Evolutionary conservation across 140 eudicot species (phyloP).

Genomic region (Erigeron philadelphicus): DNA sequence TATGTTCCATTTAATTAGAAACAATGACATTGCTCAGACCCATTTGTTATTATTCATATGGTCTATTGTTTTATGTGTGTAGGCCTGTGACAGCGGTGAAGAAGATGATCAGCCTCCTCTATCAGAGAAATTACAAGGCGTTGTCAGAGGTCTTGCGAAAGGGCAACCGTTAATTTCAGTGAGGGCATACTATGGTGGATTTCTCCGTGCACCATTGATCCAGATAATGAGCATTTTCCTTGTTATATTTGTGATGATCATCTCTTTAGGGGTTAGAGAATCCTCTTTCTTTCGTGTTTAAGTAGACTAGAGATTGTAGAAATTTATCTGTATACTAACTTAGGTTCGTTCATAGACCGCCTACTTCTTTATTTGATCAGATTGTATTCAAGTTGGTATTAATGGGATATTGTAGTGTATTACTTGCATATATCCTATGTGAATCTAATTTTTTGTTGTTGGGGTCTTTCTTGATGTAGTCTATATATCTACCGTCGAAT

Average conservation of each 20-base stretch:
- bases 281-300: constrained; percentile 30
- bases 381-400: constrained; percentile 18
- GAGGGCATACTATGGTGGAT: constrained; percentile 21
- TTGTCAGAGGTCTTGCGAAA: constrained; percentile 2
- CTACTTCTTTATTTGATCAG: neutral
- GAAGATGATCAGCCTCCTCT: constrained; percentile 14
- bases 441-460: constrained; percentile 1
- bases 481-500: no score
- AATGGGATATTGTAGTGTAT: constrained; percentile 17
- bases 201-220: constrained; percentile 22
- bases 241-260: constrained; percentile 33
- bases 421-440: constrained; percentile 1
- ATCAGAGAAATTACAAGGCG: constrained; percentile 19
- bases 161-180: constrained; percentile 16
- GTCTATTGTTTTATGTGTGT: constrained; percentile 12
- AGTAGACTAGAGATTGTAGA: constrained; percentile 16
- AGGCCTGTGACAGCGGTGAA: constrained; percentile 33
- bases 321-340: constrained; percentile 7
- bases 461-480: neutral
- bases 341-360: constrained; percentile 1
- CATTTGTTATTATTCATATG: neutral
- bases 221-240: constrained; percentile 32
- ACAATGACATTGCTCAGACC: neutral
- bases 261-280: constrained; percentile 37
- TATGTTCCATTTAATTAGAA: constrained; percentile 16